phyloP scores from a whole-genome alignment of 176 grass and related monocot genomes.

The Poa pratensis region DNA sequence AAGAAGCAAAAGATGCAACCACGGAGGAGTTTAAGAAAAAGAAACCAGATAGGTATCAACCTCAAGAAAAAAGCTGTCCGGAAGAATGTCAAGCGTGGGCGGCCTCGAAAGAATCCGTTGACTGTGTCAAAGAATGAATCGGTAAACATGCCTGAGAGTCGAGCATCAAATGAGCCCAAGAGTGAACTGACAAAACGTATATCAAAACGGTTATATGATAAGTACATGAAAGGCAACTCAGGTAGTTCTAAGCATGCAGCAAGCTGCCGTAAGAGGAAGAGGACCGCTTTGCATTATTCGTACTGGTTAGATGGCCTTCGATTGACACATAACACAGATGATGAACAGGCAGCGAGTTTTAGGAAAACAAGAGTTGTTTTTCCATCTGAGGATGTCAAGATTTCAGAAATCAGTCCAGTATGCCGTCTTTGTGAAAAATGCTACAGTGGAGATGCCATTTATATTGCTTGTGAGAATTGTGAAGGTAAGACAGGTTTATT shows the following conservation, averaged over 20 bases:
- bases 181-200: slow-evolving; percentile 46
- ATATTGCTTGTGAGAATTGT: slow-evolving; percentile 87
- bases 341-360: slow-evolving; percentile 69
- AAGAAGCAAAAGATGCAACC: slow-evolving; percentile 55
- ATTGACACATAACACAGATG: slow-evolving; percentile 67
- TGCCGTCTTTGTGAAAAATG: slow-evolving; percentile 72
- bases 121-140: slow-evolving; percentile 28
- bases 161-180: slow-evolving; percentile 39
- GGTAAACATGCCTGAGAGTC: slow-evolving; percentile 29
- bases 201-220: slow-evolving; percentile 61
- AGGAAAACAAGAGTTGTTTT: slow-evolving; percentile 77
- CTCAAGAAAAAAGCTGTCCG: slow-evolving; percentile 53
- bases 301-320: slow-evolving; percentile 94
- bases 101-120: slow-evolving; percentile 40
- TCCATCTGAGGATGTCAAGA: slow-evolving; percentile 57
- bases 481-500: slow-evolving; percentile 60
- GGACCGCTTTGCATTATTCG: slow-evolving; percentile 70
- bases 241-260: slow-evolving; percentile 41
- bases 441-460: slow-evolving; percentile 69
- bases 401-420: slow-evolving; percentile 55
- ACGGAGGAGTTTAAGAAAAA: slow-evolving; percentile 46
- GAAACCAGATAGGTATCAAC: slow-evolving; percentile 59
- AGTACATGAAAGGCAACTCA: slow-evolving; percentile 58
- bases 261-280: slow-evolving; percentile 70
- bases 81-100: slow-evolving; percentile 54